A percentile compares a stretch with the other conserved stretches of the same genome.
These are phyloP conservation scores for Barnettozyma sucrosica DNA, from an alignment of 805 yeast species.

Conservation along the genomic window DNA sequence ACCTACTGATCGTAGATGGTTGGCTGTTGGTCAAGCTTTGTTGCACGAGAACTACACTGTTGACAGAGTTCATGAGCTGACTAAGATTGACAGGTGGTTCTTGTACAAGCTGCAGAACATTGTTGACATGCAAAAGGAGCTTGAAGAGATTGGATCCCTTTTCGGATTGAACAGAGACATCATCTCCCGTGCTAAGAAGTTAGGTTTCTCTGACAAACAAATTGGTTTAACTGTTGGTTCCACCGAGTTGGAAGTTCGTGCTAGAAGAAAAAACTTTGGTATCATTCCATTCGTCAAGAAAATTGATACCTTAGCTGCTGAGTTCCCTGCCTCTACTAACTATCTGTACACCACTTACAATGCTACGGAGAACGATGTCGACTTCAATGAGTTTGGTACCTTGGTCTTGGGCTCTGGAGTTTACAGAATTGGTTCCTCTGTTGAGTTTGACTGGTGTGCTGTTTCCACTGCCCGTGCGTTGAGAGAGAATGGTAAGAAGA, in stretches of 20 bases:
- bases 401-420: constrained; percentile 98
- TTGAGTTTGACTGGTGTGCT: constrained; percentile 99
- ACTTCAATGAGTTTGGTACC: constrained; percentile 84
- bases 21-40: constrained; percentile 97
- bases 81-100: constrained; percentile 96
- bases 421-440: constrained; percentile 96
- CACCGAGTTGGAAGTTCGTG: constrained; percentile 76
- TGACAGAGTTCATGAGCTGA: constrained; percentile 84
- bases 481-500: constrained; percentile 79
- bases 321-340: constrained; percentile 96
- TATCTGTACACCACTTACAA: constrained; percentile 94
- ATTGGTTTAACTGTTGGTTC: constrained; percentile 72
- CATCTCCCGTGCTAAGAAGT: constrained; percentile 75
- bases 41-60: constrained; percentile 87
- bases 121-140: constrained; percentile 73
- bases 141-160: constrained; percentile 59
- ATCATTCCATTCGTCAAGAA: constrained; percentile 92
- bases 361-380: constrained; percentile 79
- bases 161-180: constrained; percentile 60
- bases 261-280: constrained; percentile 70
- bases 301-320: constrained; percentile 97
- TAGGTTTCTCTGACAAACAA: constrained; percentile 94
- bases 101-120: constrained; percentile 87
- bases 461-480: constrained; percentile 94
- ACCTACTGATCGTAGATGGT: constrained; percentile 95